phyloP scores from a whole-genome alignment of 2,329 filamentous ascomycete species.

The Botrytis squamosa region DNA sequence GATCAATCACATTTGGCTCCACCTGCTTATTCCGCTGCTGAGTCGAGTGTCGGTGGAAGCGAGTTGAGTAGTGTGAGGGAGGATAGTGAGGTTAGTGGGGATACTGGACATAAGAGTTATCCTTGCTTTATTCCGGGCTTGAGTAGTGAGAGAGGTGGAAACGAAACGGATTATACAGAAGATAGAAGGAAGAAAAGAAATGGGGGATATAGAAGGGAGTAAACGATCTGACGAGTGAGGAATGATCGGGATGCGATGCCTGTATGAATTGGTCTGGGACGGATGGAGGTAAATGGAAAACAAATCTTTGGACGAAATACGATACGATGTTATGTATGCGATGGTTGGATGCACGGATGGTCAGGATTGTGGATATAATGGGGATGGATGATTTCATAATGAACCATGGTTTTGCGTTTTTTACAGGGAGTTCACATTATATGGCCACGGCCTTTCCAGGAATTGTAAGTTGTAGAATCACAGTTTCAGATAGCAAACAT shows the following conservation, averaged over 20 bases:
- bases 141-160: slow-evolving; percentile 28
- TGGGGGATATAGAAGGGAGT: slow-evolving; percentile 22
- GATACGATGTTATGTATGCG: not conserved
- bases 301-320: slow-evolving; percentile 7
- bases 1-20: slow-evolving; percentile 23
- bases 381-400: slow-evolving; percentile 1
- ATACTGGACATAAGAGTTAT: slow-evolving; percentile 40
- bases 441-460: slow-evolving; percentile 3
- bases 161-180: slow-evolving; percentile 34
- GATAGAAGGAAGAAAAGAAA: slow-evolving; percentile 37
- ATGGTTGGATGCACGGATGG: not conserved
- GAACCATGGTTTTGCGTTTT: slow-evolving; percentile 2
- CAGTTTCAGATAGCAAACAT: not conserved
- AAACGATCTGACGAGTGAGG: not conserved
- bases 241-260: not conserved
- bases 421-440: not conserved
- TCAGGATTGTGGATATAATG: not conserved
- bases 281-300: not conserved
- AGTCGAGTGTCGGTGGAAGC: slow-evolving; percentile 14
- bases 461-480: slow-evolving; percentile 9
- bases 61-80: slow-evolving; percentile 28
- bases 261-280: not conserved
- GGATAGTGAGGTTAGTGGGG: slow-evolving; percentile 30
- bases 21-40: slow-evolving; percentile 12
- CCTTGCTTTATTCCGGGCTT: slow-evolving; percentile 39